These are phyloP conservation scores for Mycena vitilis DNA, from an alignment of 768 basidiomycete species.

Conservation along the genomic window DNA sequence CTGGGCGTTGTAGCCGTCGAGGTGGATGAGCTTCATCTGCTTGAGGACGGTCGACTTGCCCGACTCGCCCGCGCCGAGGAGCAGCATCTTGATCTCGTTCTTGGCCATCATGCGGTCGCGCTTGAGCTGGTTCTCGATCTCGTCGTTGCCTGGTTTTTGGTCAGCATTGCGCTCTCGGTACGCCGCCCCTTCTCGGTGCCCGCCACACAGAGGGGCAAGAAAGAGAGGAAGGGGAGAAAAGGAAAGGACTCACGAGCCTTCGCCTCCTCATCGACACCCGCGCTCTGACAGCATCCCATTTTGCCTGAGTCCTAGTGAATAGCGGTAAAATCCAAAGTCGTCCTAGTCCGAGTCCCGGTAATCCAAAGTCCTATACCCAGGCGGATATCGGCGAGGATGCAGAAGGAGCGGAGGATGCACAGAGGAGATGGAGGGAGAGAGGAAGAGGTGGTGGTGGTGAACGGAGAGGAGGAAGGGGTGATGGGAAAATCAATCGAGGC, in stretches of 20 bases:
- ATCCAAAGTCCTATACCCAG: background rate
- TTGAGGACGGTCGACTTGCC: conserved; percentile 97
- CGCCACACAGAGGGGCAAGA: background rate
- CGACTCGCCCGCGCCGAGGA: conserved; percentile 96
- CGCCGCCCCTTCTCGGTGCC: background rate
- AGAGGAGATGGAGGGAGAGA: too few relatives aligned
- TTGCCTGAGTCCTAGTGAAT: conserved; percentile 5
- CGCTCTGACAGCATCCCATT: conserved; percentile 84
- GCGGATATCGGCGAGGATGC: background rate
- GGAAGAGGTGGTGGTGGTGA: too few relatives aligned
- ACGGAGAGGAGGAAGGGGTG: background rate
- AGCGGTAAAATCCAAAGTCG: background rate
- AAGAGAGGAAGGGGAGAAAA: conserved; percentile 12
- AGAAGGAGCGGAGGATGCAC: too few relatives aligned
- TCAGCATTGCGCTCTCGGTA: conserved; percentile 44
- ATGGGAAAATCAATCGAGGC: background rate
- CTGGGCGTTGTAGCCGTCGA: conserved; percentile 87
- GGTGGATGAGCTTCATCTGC: conserved; percentile 98
- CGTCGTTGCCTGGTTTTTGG: conserved; percentile 81
- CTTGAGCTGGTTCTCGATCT: conserved; percentile 94
- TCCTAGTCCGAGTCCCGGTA: conserved; percentile 1
- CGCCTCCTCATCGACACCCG: conserved; percentile 80
- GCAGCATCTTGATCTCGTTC: conserved; percentile 96
- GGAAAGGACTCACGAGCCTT: conserved; percentile 75
- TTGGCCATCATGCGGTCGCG: conserved; percentile 88